phyloP scores from a whole-genome alignment of 371 early-diverging fungal species.

The Mortierella sp. region DNA sequence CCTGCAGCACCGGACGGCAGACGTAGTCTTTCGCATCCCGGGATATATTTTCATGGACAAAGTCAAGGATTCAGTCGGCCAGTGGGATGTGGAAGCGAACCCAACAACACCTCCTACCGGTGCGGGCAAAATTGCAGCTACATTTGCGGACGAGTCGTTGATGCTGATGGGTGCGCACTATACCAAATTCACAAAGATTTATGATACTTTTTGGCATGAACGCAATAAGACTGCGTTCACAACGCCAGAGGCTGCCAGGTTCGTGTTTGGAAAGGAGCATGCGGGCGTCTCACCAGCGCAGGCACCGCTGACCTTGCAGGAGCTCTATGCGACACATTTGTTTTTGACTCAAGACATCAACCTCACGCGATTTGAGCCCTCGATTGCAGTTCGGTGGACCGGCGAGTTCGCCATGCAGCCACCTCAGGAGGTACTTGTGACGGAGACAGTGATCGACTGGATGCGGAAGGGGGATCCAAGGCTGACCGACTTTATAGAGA shows the following conservation, averaged over 20 bases:
- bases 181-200: slow-evolving; percentile 42
- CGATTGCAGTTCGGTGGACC: slow-evolving; percentile 56
- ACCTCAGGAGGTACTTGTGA: slow-evolving; percentile 55
- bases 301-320: slow-evolving; percentile 57
- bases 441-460: slow-evolving; percentile 62
- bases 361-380: slow-evolving; percentile 61
- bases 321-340: slow-evolving; percentile 64
- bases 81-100: slow-evolving; percentile 30
- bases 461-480: slow-evolving; percentile 59
- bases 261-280: slow-evolving; percentile 54
- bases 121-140: slow-evolving; percentile 32
- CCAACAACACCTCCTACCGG: slow-evolving; percentile 47
- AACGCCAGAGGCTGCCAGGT: slow-evolving; percentile 55
- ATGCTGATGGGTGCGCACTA: slow-evolving; percentile 50
- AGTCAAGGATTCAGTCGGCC: slow-evolving; percentile 9
- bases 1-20: slow-evolving; percentile 56
- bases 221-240: slow-evolving; percentile 31
- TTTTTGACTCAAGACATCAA: slow-evolving; percentile 64
- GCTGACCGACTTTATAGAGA: slow-evolving; percentile 61
- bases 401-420: slow-evolving; percentile 66
- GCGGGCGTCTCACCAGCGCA: slow-evolving; percentile 3
- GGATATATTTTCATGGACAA: slow-evolving; percentile 50
- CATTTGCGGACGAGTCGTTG: slow-evolving; percentile 59
- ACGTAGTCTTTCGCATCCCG: slow-evolving; percentile 62
- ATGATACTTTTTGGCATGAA: slow-evolving; percentile 43